These are phyloP conservation scores for Trichocomaceae sp. DNA, from an alignment of 2,329 filamentous ascomycete species.

Conservation along the genomic window DNA sequence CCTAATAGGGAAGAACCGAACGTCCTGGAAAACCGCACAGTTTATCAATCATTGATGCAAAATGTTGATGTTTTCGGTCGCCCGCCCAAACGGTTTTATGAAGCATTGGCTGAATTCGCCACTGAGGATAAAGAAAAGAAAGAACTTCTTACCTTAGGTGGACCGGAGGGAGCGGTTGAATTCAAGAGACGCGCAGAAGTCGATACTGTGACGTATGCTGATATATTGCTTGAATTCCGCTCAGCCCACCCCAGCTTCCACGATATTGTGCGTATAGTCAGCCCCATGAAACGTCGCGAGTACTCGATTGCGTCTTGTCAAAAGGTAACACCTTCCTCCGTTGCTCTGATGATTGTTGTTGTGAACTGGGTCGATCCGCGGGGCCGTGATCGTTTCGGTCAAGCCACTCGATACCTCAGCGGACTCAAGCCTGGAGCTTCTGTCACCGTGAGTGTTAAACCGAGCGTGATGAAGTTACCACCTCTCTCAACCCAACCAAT, in stretches of 20 bases:
- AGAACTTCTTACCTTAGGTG: constrained; percentile 67
- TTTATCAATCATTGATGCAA: constrained; percentile 84
- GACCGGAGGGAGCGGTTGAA: constrained; percentile 73
- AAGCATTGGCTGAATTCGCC: constrained; percentile 79
- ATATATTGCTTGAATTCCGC: constrained; percentile 80
- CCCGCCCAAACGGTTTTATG: constrained; percentile 97
- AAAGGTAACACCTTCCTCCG: constrained; percentile 81
- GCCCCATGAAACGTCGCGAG: constrained; percentile 89
- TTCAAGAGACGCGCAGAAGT: constrained; percentile 90
- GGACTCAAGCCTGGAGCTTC: constrained; percentile 65
- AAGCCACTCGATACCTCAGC: constrained; percentile 86
- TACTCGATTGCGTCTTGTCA: constrained; percentile 99
- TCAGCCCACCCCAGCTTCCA: constrained; percentile 85
- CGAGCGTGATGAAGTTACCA: constrained; percentile 98
- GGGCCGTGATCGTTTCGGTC: constrained; percentile 83
- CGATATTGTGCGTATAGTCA: constrained; percentile 80
- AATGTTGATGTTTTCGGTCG: constrained; percentile 96
- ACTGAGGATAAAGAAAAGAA: constrained; percentile 75
- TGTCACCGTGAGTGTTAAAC: constrained; percentile 91
- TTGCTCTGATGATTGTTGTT: constrained; percentile 93
- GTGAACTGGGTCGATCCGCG: constrained; percentile 89
- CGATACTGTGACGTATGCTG: constrained; percentile 84
- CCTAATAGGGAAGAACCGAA: constrained; percentile 71
- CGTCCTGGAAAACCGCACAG: constrained; percentile 77
- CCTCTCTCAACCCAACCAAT: constrained; percentile 78